Base-by-base conservation (phyloP, 2,329 filamentous ascomycete species). In the Hypoxylon rubiginosum region DNA sequence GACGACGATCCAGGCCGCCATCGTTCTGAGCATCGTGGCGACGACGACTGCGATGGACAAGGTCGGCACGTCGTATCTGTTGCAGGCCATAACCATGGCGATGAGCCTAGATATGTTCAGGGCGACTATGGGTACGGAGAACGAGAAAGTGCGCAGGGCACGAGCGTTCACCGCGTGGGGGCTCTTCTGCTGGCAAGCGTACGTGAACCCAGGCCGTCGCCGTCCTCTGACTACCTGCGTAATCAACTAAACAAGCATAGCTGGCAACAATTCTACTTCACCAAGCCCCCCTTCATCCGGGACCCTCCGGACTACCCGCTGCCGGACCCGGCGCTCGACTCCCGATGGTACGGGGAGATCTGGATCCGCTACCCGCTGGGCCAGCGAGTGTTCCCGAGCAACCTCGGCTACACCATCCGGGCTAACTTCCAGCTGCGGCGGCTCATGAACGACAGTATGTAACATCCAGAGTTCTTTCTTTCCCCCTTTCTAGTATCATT, bases 11-110 rank as follows among this genome's bases (percentile, higher is more conserved):
- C 79, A 81, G 55, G 76, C 77, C 0, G 78, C 75, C 2, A 45
- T 75, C 7, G 53, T 81, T n/a, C 32, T 80, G 2, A 75, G 69
- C 32, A 53, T 77, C 36, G 63, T 74, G 24, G 69, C 76, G 26
- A 75, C 72, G 19, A 60, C 79, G 1, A 77, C 75, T 21, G 79
- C 79, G 0, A 58, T 79, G 0, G 81, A 82, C 50, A 75, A 77
- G 63, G 71, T 82, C 24, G 80, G 81, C 0, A 74, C 75, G 50
- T 65, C 75, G 0, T 82, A 79, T 28, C 70, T 73, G 0, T 34
- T 78, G 0, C 77, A 78, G 4, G 73, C 76, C 0, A 59, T 81
- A 0, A 63, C 71, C 0, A 68, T 83, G 63, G 79, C 79, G 1
- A 55, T 73, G 0, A 67, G 76, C 3, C 67, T 82, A 2, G 59